Evolutionary conservation across 129 eudicot genomes (phyloP).

Genomic region (Flaveria linearis): DNA sequence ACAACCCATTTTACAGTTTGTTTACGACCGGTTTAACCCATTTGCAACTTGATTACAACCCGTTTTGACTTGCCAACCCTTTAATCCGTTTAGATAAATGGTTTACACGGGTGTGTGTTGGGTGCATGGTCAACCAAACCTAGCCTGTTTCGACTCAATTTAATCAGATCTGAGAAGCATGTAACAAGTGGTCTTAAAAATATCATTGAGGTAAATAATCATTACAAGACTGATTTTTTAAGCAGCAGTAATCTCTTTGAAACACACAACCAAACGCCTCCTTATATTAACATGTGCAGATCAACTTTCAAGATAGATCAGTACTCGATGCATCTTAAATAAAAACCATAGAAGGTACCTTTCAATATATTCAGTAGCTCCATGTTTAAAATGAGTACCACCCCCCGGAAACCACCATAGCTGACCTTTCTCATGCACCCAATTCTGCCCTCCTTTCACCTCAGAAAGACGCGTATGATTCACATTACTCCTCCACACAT

Average conservation of each 20-base stretch:
- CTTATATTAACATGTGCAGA: neutral
- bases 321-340: neutral
- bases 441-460: constrained; percentile 98
- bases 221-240: neutral
- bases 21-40: neutral
- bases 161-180: neutral
- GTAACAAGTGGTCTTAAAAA: too few relatives aligned
- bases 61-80: neutral
- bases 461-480: constrained; percentile 93
- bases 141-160: neutral
- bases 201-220: neutral
- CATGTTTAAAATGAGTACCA: constrained; percentile 98
- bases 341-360: constrained; percentile 47
- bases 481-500: constrained; percentile 94
- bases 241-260: neutral
- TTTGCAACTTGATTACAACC: neutral
- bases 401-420: constrained; percentile 99
- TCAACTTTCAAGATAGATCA: neutral
- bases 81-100: neutral
- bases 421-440: constrained; percentile 89
- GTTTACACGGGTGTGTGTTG: neutral
- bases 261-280: neutral
- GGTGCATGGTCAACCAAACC: neutral
- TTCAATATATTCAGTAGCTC: constrained; percentile 88
- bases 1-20: neutral